These are phyloP conservation scores for Hamigera avellanea DNA, from an alignment of 495 filamentous ascomycete genomes.

Conservation along the genomic window DNA sequence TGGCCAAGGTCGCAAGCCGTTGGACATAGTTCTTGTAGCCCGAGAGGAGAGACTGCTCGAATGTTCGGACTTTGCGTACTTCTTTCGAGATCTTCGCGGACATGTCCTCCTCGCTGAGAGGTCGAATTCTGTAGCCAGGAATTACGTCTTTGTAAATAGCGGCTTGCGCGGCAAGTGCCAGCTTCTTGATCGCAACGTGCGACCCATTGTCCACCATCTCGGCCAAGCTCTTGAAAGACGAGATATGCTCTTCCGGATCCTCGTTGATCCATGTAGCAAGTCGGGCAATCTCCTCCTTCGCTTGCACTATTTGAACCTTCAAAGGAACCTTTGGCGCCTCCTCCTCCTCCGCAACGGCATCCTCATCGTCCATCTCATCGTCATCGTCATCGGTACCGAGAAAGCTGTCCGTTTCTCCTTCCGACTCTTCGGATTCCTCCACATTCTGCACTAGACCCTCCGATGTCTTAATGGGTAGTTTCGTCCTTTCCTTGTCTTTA, in stretches of 20 bases:
- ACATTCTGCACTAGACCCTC: constrained; percentile 59
- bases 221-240: constrained; percentile 63
- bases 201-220: constrained; percentile 51
- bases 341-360: constrained; percentile 36
- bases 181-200: constrained; percentile 65
- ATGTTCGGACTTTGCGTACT: constrained; percentile 64
- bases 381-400: constrained; percentile 27
- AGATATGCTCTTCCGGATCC: constrained; percentile 81
- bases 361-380: constrained; percentile 44
- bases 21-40: constrained; percentile 78
- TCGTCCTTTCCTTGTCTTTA: constrained; percentile 58
- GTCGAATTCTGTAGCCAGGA: constrained; percentile 88
- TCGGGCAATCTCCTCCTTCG: constrained; percentile 85
- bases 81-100: constrained; percentile 82
- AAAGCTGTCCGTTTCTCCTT: constrained; percentile 38
- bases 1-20: constrained; percentile 52
- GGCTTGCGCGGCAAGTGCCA: constrained; percentile 74
- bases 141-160: constrained; percentile 94
- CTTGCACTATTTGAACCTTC: constrained; percentile 67
- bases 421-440: constrained; percentile 31
- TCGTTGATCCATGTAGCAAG: constrained; percentile 76
- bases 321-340: constrained; percentile 52
- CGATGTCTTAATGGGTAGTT: constrained; percentile 74
- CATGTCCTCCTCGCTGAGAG: constrained; percentile 58
- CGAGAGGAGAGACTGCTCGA: constrained; percentile 70